Conservation (phyloP, 192 early-diverging fungal genomes). For the Linnemannia zychae region DNA sequence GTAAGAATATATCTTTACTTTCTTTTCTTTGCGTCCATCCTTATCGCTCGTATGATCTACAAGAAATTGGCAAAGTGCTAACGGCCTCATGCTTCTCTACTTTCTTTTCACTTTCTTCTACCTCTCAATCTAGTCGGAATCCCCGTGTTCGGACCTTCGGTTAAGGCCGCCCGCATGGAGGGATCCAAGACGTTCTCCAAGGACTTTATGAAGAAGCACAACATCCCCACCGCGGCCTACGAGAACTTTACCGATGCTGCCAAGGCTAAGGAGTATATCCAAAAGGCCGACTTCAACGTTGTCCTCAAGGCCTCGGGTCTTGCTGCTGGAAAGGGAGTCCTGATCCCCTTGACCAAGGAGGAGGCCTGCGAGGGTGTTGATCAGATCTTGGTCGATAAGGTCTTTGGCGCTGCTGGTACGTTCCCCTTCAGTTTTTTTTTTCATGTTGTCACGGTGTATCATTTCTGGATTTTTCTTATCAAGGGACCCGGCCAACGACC, state of each 20-base stretch:
- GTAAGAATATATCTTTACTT: slow-evolving; percentile 59
- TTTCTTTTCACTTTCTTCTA: background rate
- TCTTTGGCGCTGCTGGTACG: slow-evolving; percentile 90
- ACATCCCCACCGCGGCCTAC: slow-evolving; percentile 96
- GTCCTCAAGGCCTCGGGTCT: slow-evolving; percentile 89
- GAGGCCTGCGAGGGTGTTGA: slow-evolving; percentile 90
- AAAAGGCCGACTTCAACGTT: slow-evolving; percentile 38
- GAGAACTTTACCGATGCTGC: slow-evolving; percentile 57
- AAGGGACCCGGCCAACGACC: background rate
- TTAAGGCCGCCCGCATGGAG: slow-evolving; percentile 91
- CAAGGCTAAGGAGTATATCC: slow-evolving; percentile 26
- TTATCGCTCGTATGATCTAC: background rate
- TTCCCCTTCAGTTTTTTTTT: background rate
- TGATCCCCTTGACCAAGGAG: slow-evolving; percentile 86
- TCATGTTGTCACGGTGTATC: background rate
- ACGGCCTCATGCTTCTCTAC: background rate
- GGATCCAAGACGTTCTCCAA: slow-evolving; percentile 99
- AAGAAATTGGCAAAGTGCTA: background rate
- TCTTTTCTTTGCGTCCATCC: slow-evolving; percentile 19
- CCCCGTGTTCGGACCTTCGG: slow-evolving; percentile 93
- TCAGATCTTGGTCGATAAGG: slow-evolving; percentile 90
- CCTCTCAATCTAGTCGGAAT: slow-evolving; percentile 74
- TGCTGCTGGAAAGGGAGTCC: slow-evolving; percentile 97
- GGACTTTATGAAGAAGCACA: slow-evolving; percentile 97
- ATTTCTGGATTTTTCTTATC: background rate